Percentiles rank a stretch among this genome's conserved stretches.
Evolutionary conservation across 202 grass and related monocot genomes (phyloP).

Genomic region (Schoenoplectus tabernaemontani): DNA sequence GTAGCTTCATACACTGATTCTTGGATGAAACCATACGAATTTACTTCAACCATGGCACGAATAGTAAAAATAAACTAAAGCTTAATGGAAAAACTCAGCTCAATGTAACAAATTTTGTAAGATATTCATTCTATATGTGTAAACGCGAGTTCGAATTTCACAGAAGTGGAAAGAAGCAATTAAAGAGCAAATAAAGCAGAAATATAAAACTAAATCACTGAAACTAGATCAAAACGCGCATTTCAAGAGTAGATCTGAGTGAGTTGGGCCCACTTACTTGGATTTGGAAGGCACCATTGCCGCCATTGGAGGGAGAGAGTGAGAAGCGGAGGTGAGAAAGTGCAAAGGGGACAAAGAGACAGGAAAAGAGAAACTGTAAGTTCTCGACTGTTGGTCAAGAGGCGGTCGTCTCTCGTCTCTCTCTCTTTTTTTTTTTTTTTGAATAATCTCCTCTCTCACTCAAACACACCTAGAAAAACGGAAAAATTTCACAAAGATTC

Average conservation of each 20-base stretch:
- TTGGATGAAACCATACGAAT: background rate
- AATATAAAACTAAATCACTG: background rate
- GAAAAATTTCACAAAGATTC: too few relatives aligned
- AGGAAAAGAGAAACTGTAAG: slow-evolving; percentile 3
- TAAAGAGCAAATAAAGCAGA: background rate
- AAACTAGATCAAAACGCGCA: background rate
- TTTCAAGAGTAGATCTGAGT: slow-evolving; percentile 22
- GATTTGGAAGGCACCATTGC: slow-evolving; percentile 74
- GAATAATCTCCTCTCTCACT: background rate
- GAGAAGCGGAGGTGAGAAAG: background rate
- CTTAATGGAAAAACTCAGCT: background rate
- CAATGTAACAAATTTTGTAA: background rate
- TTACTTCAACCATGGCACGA: background rate
- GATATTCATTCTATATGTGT: background rate
- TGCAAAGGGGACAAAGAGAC: background rate
- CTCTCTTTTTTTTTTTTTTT: background rate
- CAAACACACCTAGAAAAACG: background rate
- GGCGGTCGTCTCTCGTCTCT: background rate
- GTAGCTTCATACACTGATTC: background rate
- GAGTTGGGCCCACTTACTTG: slow-evolving; percentile 35
- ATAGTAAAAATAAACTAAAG: background rate
- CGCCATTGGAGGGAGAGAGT: slow-evolving; percentile 20
- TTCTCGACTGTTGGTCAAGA: background rate
- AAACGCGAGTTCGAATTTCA: background rate
- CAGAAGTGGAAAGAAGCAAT: background rate